A percentile compares a stretch with the other conserved stretches of the same genome.
Conservation (phyloP, 73 alveolate genomes). For the Tetrahymena borealis region DNA sequence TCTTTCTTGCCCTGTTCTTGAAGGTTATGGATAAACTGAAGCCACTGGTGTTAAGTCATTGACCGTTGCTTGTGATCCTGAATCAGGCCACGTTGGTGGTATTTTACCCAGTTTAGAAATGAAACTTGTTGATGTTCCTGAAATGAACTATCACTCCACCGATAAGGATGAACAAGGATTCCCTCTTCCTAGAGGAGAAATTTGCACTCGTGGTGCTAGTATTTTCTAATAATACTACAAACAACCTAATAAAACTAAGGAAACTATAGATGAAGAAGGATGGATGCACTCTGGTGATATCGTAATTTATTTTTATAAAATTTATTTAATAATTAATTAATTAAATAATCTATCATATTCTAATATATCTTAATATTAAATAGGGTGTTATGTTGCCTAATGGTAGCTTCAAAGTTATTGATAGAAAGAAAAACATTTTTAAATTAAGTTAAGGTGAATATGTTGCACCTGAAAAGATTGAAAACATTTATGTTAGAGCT, state of each 20-base stretch:
- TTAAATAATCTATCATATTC: too few species aligned
- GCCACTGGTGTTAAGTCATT: conserved; percentile 64
- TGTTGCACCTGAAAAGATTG: conserved; percentile 96
- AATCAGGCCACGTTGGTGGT: conserved; percentile 90
- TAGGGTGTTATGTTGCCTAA: conserved; percentile 66
- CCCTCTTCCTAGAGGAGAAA: conserved; percentile 89
- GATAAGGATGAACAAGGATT: conserved; percentile 54
- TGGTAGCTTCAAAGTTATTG: conserved; percentile 88
- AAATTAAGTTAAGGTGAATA: conserved; percentile 95
- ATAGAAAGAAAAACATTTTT: conserved; percentile 95
- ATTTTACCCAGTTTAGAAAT: conserved; percentile 65
- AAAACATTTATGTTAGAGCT: conserved; percentile 65
- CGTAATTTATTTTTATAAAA: neutral
- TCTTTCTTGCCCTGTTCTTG: conserved; percentile 62
- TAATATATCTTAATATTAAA: neutral
- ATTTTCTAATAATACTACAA: conserved; percentile 75
- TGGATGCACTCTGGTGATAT: conserved; percentile 92
- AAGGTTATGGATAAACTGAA: conserved; percentile 97
- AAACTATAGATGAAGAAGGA: conserved; percentile 83
- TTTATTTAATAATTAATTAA: neutral
- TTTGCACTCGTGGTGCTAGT: conserved; percentile 86
- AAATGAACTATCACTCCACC: conserved; percentile 67
- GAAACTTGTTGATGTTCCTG: conserved; percentile 88
- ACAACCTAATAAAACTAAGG: conserved; percentile 54
- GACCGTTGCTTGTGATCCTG: conserved; percentile 57